Percentiles rank a stretch among this genome's conserved stretches.
phyloP scores from a whole-genome alignment of 202 grass and related monocot genomes.

The Carex sylvatica region DNA sequence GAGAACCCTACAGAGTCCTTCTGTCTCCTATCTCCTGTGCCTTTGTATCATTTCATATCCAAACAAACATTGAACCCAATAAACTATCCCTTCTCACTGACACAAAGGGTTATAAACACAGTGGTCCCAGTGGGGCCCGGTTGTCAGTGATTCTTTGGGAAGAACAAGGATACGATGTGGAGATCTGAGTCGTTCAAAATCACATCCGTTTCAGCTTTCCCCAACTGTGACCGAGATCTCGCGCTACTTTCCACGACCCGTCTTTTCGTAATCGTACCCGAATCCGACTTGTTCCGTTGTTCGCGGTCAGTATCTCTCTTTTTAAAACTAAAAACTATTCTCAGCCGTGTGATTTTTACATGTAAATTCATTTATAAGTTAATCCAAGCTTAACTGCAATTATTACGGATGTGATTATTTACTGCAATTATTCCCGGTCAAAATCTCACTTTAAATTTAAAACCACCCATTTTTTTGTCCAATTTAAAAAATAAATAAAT shows the following conservation, averaged over 20 bases:
- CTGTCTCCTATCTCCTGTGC: slow-evolving; percentile 11
- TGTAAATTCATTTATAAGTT: no score
- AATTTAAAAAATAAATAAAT: no score
- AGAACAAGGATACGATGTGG: neutral
- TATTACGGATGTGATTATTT: no score
- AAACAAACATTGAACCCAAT: slow-evolving; percentile 2
- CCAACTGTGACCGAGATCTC: slow-evolving; percentile 26
- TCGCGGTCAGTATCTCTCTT: no score
- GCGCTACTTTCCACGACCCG: slow-evolving; percentile 25
- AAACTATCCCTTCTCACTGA: slow-evolving; percentile 4
- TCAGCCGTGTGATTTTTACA: no score
- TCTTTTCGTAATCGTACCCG: slow-evolving; percentile 25
- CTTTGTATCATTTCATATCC: neutral
- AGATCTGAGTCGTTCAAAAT: neutral
- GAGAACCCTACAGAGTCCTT: slow-evolving; percentile 3
- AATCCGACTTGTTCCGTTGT: slow-evolving; percentile 4
- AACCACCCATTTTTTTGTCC: no score
- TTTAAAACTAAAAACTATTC: no score
- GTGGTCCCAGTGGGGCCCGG: neutral
- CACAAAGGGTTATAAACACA: neutral
- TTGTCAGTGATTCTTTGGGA: neutral
- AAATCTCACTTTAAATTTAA: no score
- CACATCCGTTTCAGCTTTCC: slow-evolving; percentile 19
- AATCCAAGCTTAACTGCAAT: no score
- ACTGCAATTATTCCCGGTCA: no score